Conservation (phyloP, 192 early-diverging fungal species). For the Backusella luteola region DNA sequence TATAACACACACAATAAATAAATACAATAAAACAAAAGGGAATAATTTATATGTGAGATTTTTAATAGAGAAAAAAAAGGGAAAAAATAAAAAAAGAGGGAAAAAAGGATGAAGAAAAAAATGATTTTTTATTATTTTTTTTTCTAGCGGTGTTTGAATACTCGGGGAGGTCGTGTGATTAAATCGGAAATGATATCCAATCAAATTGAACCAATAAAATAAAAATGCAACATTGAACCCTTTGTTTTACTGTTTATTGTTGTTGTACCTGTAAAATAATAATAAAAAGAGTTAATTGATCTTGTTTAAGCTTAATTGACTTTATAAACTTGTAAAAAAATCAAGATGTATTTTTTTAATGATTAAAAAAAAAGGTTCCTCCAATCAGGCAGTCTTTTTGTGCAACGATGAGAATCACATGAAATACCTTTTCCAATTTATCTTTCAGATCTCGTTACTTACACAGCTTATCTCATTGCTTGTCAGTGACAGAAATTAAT, state of each 20-base stretch:
- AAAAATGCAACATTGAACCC: background rate
- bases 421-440: background rate
- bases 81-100: background rate
- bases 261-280: background rate
- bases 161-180: background rate
- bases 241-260: background rate
- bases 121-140: background rate
- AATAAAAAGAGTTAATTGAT: background rate
- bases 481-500: background rate
- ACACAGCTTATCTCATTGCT: background rate
- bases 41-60: background rate
- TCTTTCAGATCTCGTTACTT: background rate
- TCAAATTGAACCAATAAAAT: constrained; percentile 1
- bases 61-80: background rate
- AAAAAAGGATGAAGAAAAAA: background rate
- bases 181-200: background rate
- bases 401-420: background rate
- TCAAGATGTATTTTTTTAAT: background rate
- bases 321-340: background rate
- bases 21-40: background rate
- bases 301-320: background rate
- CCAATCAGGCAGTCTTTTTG: background rate
- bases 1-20: background rate
- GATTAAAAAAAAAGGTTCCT: background rate
- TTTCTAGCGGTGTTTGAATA: background rate